Percentiles rank a stretch among this genome's conserved stretches.
Conservation (phyloP, 1,139 yeast species). For the Taphrina betulina region DNA sequence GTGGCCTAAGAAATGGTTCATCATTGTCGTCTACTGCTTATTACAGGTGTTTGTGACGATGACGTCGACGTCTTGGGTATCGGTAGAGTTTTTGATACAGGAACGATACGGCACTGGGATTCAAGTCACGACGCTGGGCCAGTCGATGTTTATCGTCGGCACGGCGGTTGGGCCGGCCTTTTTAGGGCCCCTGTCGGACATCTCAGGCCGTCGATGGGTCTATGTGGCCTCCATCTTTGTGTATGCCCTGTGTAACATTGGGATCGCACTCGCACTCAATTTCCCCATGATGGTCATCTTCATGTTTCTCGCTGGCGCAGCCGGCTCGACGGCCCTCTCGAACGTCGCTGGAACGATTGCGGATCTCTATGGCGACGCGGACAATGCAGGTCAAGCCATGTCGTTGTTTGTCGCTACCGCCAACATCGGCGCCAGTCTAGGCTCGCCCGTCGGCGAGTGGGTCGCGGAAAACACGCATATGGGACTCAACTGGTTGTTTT, state of each 20-base stretch:
- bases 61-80: slow-evolving; percentile 30
- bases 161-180: slow-evolving; percentile 79
- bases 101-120: slow-evolving; percentile 53
- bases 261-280: slow-evolving; percentile 56
- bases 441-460: slow-evolving; percentile 60
- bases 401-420: slow-evolving; percentile 62
- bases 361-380: slow-evolving; percentile 55
- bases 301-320: slow-evolving; percentile 61
- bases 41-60: slow-evolving; percentile 28
- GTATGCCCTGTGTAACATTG: slow-evolving; percentile 55
- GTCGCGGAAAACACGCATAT: slow-evolving; percentile 47
- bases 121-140: slow-evolving; percentile 62
- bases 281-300: slow-evolving; percentile 58
- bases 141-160: slow-evolving; percentile 73
- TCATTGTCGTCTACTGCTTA: slow-evolving; percentile 18
- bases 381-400: slow-evolving; percentile 55
- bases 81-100: slow-evolving; percentile 21
- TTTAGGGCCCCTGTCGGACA: slow-evolving; percentile 79
- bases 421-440: slow-evolving; percentile 61
- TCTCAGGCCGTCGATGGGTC: slow-evolving; percentile 57
- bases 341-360: slow-evolving; percentile 69
- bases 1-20: slow-evolving; percentile 30
- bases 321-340: slow-evolving; percentile 65
- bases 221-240: slow-evolving; percentile 51
- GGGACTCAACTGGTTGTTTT: slow-evolving; percentile 63